Evolutionary conservation across 2,329 filamentous ascomycete species (phyloP).

Genomic region (Colletotrichum lentis): DNA sequence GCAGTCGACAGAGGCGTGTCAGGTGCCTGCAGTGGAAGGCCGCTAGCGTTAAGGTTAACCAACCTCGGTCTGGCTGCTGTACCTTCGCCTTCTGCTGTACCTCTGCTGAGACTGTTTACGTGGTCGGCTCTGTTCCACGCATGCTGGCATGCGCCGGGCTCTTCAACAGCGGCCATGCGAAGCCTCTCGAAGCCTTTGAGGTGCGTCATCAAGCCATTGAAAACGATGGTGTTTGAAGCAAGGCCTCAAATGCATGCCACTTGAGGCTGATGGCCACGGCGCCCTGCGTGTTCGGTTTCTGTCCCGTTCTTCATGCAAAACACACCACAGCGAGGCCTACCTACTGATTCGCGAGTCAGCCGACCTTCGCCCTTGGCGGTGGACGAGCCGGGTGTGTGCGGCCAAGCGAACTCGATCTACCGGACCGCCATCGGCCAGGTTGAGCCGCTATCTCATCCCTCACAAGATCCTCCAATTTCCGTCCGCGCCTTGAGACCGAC

Average conservation of each 20-base stretch:
- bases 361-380: constrained; percentile 17
- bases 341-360: constrained; percentile 29
- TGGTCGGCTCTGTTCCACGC: not conserved
- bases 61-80: constrained; percentile 31
- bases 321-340: constrained; percentile 3
- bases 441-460: constrained; percentile 23
- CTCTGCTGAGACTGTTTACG: constrained; percentile 5
- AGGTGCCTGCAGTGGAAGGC: constrained; percentile 34
- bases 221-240: constrained; percentile 16
- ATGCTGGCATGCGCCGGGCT: not conserved
- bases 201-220: constrained; percentile 11
- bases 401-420: constrained; percentile 21
- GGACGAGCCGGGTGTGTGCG: constrained; percentile 13
- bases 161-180: constrained; percentile 5
- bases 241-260: constrained; percentile 1
- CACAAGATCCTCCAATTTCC: constrained; percentile 36
- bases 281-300: constrained; percentile 11
- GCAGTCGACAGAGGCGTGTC: constrained; percentile 36
- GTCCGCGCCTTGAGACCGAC: constrained; percentile 26
- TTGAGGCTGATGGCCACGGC: constrained; percentile 5
- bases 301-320: constrained; percentile 19
- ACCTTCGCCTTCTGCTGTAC: constrained; percentile 19
- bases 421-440: constrained; percentile 23
- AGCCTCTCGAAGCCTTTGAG: not conserved
- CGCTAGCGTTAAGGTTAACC: constrained; percentile 38